A percentile compares a stretch with the other conserved stretches of the same genome.
Evolutionary conservation across 2,329 filamentous ascomycete species (phyloP).

Genomic region (Colletotrichum euphorbiae): DNA sequence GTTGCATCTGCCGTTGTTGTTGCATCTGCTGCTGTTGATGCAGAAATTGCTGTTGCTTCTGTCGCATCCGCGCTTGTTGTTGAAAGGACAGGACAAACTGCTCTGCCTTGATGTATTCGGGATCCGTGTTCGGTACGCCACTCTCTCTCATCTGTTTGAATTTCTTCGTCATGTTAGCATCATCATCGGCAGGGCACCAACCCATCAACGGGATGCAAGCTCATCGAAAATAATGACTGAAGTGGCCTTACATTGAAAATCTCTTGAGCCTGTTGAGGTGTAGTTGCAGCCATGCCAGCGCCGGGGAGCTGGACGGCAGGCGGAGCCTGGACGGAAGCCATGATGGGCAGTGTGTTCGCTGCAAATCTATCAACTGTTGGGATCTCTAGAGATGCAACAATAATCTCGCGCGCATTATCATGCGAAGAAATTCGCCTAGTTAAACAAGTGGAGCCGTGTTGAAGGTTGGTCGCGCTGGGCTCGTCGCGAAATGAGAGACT

Average conservation of each 20-base stretch:
- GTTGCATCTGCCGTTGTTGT: constrained; percentile 64
- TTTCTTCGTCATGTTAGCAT: constrained; percentile 67
- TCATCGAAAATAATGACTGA: constrained; percentile 6
- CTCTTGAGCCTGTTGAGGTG: constrained; percentile 82
- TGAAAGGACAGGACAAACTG: constrained; percentile 80
- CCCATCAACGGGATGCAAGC: constrained; percentile 15
- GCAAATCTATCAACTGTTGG: constrained; percentile 38
- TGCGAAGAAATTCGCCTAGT: constrained; percentile 20
- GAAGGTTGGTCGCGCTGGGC: constrained; percentile 36
- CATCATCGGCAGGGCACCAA: background rate
- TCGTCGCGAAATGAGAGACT: constrained; percentile 41
- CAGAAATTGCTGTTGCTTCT: constrained; percentile 57
- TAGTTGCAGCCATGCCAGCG: constrained; percentile 73
- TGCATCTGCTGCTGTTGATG: constrained; percentile 61
- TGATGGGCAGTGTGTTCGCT: constrained; percentile 49
- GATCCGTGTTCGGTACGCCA: constrained; percentile 84
- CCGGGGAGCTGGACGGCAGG: constrained; percentile 76
- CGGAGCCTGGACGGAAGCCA: constrained; percentile 84
- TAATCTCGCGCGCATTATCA: constrained; percentile 41
- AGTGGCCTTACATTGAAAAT: constrained; percentile 69
- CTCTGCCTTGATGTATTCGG: constrained; percentile 86
- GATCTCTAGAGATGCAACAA: constrained; percentile 39
- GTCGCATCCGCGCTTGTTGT: constrained; percentile 69
- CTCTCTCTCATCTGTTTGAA: constrained; percentile 89
- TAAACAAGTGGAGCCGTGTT: constrained; percentile 33